Percentiles rank a stretch among this genome's conserved stretches.
Evolutionary conservation across 2,329 filamentous ascomycete species (phyloP).

Genomic region (Parasarocladium wereldwijsianum): DNA sequence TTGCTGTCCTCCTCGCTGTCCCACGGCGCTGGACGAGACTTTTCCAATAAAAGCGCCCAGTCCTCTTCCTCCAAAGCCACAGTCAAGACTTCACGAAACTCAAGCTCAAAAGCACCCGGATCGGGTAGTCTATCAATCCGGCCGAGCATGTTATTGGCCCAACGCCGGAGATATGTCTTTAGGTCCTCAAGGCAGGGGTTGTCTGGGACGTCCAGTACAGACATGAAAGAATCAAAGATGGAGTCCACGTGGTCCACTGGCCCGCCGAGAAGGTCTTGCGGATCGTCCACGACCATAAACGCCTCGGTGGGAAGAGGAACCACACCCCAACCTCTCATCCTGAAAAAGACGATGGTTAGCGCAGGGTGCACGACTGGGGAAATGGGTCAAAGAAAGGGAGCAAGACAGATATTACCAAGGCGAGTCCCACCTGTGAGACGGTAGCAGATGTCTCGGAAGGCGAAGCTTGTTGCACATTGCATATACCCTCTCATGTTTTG

Average conservation of each 20-base stretch:
- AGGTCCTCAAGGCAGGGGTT: slow-evolving; percentile 14
- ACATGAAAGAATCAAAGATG: slow-evolving; percentile 10
- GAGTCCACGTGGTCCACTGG: slow-evolving; percentile 9
- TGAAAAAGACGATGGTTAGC: slow-evolving; percentile 2
- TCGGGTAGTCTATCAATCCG: neutral
- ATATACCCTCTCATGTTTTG: slow-evolving; percentile 8
- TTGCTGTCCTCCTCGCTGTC: neutral
- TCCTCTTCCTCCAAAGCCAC: neutral
- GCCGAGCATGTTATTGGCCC: neutral
- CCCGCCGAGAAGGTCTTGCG: slow-evolving; percentile 19
- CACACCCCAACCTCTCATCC: slow-evolving; percentile 37
- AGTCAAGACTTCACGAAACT: neutral
- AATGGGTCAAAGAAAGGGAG: neutral
- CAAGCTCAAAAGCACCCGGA: neutral
- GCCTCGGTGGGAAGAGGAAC: slow-evolving; percentile 27
- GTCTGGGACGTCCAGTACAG: slow-evolving; percentile 10
- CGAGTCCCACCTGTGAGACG: neutral
- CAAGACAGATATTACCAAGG: neutral
- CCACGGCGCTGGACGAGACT: neutral
- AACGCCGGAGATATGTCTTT: neutral
- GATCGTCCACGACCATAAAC: slow-evolving; percentile 22
- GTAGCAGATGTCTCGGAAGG: neutral
- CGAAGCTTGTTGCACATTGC: neutral
- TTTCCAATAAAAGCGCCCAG: neutral
- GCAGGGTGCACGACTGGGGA: neutral